phyloP scores from a whole-genome alignment of 331 rosid genomes.

The Arachis monticola region DNA sequence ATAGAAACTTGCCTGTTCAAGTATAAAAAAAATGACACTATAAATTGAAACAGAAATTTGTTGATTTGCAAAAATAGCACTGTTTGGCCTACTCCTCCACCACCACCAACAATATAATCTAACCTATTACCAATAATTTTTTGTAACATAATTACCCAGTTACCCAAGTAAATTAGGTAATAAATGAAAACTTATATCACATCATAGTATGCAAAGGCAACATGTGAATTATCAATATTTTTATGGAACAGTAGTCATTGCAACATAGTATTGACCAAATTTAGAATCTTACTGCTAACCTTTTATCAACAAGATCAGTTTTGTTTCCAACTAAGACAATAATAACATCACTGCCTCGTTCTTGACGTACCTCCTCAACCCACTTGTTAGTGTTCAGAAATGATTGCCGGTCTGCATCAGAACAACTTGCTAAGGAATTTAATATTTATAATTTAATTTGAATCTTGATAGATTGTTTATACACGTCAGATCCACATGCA shows the following conservation, averaged over 20 bases:
- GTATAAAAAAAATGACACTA: slow-evolving; percentile 42
- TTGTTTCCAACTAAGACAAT: slow-evolving; percentile 87
- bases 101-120: slow-evolving; percentile 4
- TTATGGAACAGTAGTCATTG: slow-evolving; percentile 2
- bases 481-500: slow-evolving; percentile 21
- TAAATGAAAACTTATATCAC: background rate
- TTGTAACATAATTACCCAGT: background rate
- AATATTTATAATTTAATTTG: slow-evolving; percentile 21
- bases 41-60: slow-evolving; percentile 9
- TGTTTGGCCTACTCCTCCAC: background rate
- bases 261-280: slow-evolving; percentile 18
- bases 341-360: slow-evolving; percentile 83
- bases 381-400: slow-evolving; percentile 77
- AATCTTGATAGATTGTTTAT: background rate
- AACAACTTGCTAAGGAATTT: slow-evolving; percentile 38
- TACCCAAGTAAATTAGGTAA: slow-evolving; percentile 1
- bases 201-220: slow-evolving; percentile 9
- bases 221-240: background rate
- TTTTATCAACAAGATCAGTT: slow-evolving; percentile 86
- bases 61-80: slow-evolving; percentile 11
- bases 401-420: slow-evolving; percentile 87
- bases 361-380: slow-evolving; percentile 88
- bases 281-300: slow-evolving; percentile 50
- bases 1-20: slow-evolving; percentile 92
- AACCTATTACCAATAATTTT: background rate